Percentiles rank a stretch among this genome's conserved stretches.
Evolutionary conservation across 106 monocot species (phyloP).

Genomic region (Dendrobium huoshanense): DNA sequence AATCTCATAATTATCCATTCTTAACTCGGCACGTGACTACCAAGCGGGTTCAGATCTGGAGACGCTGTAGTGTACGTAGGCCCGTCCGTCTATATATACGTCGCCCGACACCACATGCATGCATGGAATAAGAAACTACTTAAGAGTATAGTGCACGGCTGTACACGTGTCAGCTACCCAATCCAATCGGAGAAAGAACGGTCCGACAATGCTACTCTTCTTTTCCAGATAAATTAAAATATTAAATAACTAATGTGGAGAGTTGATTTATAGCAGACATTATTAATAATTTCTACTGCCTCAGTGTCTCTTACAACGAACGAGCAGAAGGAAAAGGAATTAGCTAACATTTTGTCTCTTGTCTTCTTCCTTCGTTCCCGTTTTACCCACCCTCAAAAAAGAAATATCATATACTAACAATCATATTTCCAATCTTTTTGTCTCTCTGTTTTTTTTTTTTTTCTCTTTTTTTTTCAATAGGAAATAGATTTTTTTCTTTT

Average conservation of each 20-base stretch:
- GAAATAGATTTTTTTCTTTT: background rate
- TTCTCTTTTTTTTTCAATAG: background rate
- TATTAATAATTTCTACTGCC: background rate
- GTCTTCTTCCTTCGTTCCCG: background rate
- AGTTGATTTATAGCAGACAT: background rate
- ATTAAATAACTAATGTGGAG: background rate
- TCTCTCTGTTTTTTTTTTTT: background rate
- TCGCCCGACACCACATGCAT: background rate
- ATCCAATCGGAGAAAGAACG: background rate
- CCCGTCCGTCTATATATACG: background rate
- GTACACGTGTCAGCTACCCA: background rate
- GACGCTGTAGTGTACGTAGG: background rate
- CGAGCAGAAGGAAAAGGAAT: background rate
- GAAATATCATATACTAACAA: background rate
- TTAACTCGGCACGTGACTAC: background rate
- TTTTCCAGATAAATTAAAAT: background rate
- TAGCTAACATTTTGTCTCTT: background rate
- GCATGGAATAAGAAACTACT: conserved; percentile 2
- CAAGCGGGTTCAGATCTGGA: background rate
- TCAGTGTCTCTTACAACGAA: background rate
- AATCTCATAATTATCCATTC: background rate
- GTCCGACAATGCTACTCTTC: background rate
- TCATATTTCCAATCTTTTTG: background rate
- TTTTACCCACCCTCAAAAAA: too few relatives aligned
- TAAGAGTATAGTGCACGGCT: background rate